These are phyloP conservation scores for Dryas drummondii DNA, from an alignment of 306 rosid species.

Conservation along the genomic window DNA sequence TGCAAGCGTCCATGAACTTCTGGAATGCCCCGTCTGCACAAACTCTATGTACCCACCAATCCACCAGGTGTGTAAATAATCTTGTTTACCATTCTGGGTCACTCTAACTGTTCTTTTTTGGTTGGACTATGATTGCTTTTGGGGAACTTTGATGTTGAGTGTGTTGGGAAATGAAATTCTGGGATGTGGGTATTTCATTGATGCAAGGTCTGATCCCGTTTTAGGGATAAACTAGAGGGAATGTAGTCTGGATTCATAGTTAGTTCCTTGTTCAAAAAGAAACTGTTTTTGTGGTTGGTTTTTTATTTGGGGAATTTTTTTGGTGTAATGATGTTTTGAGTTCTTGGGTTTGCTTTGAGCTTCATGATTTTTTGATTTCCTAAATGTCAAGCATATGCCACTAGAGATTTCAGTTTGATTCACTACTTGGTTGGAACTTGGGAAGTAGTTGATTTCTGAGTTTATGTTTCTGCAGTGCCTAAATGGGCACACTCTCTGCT, in stretches of 20 bases:
- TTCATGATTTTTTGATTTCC: not conserved
- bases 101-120: not conserved
- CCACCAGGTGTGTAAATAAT: slow-evolving; percentile 26
- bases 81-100: not conserved
- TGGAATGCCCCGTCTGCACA: slow-evolving; percentile 28
- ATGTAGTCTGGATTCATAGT: not conserved
- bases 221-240: not conserved
- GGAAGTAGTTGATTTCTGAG: not conserved
- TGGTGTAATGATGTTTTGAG: not conserved
- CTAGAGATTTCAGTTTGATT: not conserved
- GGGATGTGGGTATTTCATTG: not conserved
- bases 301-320: not conserved
- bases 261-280: slow-evolving; percentile 1
- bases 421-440: not conserved
- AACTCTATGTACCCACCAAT: slow-evolving; percentile 36
- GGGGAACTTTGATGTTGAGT: slow-evolving; percentile 8
- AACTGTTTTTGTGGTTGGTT: not conserved
- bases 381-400: not conserved
- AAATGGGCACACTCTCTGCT: slow-evolving; percentile 31
- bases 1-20: slow-evolving; percentile 24
- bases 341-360: not conserved
- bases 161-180: not conserved
- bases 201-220: not conserved
- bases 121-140: not conserved
- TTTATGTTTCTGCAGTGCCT: slow-evolving; percentile 29